A percentile compares a stretch with the other conserved stretches of the same genome.
These are phyloP conservation scores for Anacardium occidentale DNA, from an alignment of 345 rosid species.

Conservation along the genomic window DNA sequence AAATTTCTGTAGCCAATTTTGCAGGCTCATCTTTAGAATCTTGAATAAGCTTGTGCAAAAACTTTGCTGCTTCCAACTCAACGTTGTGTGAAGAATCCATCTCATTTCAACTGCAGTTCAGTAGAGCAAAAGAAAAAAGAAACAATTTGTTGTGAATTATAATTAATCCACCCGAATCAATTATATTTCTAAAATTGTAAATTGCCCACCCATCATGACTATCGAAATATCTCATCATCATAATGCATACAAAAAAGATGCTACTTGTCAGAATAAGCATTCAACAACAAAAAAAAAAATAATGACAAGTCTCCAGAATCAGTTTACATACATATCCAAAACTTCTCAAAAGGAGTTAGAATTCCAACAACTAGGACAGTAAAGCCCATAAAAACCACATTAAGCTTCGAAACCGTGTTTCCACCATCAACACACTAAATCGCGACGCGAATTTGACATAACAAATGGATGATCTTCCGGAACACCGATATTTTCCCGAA, in stretches of 20 bases:
- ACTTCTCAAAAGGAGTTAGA: not conserved
- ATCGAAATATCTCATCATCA: too few species aligned
- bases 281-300: not conserved
- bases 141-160: not conserved
- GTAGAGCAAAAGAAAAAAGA: not conserved
- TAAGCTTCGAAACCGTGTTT: not conserved
- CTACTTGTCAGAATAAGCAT: not conserved
- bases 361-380: not conserved
- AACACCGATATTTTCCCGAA: not conserved
- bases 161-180: not conserved
- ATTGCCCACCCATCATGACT: not conserved
- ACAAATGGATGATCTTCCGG: not conserved
- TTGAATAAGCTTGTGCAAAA: constrained; percentile 94
- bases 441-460: not conserved
- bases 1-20: constrained; percentile 91
- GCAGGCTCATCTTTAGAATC: constrained; percentile 96
- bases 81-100: constrained; percentile 79
- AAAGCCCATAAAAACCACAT: not conserved
- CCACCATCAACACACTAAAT: not conserved
- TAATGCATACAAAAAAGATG: not conserved
- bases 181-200: not conserved
- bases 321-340: too few species aligned
- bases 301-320: not conserved
- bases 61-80: constrained; percentile 98
- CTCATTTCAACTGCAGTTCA: constrained; percentile 32